Conservation (phyloP, 495 filamentous ascomycete genomes). For the Aspergillus ostianus region DNA sequence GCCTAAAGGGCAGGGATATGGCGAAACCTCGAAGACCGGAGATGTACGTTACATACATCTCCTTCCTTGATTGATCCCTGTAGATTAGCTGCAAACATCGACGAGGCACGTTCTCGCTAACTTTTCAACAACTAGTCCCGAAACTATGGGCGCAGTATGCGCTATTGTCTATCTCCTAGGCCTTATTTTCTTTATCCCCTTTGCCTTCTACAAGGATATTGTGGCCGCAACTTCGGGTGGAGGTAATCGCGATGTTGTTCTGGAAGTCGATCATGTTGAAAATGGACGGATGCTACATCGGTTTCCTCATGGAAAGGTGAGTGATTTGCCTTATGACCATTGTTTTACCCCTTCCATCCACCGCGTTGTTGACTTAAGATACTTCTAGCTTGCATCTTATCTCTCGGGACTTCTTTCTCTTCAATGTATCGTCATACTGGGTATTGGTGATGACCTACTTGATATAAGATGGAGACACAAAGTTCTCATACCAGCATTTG, state of each 20-base stretch:
- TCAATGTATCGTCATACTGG: constrained; percentile 84
- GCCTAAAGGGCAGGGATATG: constrained; percentile 89
- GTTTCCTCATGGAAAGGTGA: constrained; percentile 91
- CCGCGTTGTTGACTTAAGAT: constrained; percentile 5
- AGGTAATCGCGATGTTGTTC: constrained; percentile 82
- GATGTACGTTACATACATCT: constrained; percentile 57
- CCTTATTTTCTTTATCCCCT: constrained; percentile 90
- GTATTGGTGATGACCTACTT: constrained; percentile 93
- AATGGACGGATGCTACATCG: constrained; percentile 78
- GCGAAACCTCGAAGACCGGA: constrained; percentile 72
- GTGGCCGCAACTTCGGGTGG: constrained; percentile 93
- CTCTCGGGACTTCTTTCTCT: constrained; percentile 90
- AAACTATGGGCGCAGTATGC: constrained; percentile 96
- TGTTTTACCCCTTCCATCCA: neutral
- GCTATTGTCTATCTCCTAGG: constrained; percentile 86
- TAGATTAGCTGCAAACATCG: constrained; percentile 16
- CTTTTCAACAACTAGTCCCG: constrained; percentile 55
- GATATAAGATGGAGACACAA: constrained; percentile 99
- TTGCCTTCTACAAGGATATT: constrained; percentile 97
- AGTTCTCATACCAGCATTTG: constrained; percentile 92
- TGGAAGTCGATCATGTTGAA: constrained; percentile 64
- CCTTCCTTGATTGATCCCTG: neutral
- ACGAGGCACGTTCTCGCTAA: constrained; percentile 9
- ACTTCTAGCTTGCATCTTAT: constrained; percentile 79
- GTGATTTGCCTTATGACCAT: constrained; percentile 12